Conservation (phyloP, 768 basidiomycete species). For the Rubroboletus pulcherrimus region DNA sequence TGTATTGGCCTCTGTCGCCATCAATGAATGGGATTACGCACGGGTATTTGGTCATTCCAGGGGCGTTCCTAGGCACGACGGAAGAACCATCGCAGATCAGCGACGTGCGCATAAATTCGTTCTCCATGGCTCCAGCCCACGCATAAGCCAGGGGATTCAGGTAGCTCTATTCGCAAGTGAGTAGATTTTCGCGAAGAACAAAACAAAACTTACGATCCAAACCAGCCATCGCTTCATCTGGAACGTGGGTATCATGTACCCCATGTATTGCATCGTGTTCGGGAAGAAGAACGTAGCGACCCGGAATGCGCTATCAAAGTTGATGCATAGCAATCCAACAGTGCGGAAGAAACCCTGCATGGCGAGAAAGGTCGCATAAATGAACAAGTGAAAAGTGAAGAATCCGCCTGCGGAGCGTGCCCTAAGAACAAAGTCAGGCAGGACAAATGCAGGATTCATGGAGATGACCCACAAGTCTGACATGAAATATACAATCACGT, state of each 20-base stretch:
- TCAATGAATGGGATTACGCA: constrained; percentile 30
- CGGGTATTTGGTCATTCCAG: constrained; percentile 58
- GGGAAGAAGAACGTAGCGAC: constrained; percentile 69
- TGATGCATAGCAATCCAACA: constrained; percentile 54
- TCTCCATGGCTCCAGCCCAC: constrained; percentile 78
- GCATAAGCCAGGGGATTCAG: constrained; percentile 75
- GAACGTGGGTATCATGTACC: constrained; percentile 63
- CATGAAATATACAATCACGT: constrained; percentile 71
- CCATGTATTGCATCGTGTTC: constrained; percentile 69
- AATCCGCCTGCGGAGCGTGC: constrained; percentile 39
- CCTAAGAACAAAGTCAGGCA: constrained; percentile 12
- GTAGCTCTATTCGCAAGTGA: constrained; percentile 50
- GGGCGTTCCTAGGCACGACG: constrained; percentile 62
- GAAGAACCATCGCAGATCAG: constrained; percentile 62
- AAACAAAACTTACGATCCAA: constrained; percentile 61
- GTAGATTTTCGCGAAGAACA: not conserved
- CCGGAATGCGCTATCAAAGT: constrained; percentile 52
- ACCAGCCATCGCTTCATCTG: constrained; percentile 80
- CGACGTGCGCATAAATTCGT: constrained; percentile 73
- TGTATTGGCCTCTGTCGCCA: constrained; percentile 8
- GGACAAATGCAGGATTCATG: constrained; percentile 13
- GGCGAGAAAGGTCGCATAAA: constrained; percentile 58
- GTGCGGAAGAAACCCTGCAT: constrained; percentile 87
- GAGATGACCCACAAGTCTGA: constrained; percentile 42
- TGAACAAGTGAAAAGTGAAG: constrained; percentile 63